Evolutionary conservation across 2,329 filamentous ascomycete genomes (phyloP), one percentile per base, ranked within the genome.

Genomic region (Trichoderma oligosporum): DNA sequence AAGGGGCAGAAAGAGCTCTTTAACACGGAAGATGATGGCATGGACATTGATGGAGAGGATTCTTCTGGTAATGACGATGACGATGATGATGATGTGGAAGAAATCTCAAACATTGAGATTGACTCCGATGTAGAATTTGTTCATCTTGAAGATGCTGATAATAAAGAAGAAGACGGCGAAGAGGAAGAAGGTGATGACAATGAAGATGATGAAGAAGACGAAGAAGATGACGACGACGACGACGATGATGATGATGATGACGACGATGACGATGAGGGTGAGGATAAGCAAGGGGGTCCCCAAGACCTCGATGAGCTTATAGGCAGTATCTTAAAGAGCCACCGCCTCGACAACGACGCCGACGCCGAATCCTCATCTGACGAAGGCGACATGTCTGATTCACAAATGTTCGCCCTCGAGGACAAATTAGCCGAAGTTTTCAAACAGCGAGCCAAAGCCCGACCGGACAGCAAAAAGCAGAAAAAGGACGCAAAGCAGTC

Each of bases 401-500:
- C 93, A 16, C 88, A 96, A 69, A 97, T 97, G 94, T 86, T 96
- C 74, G 86, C 86, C 3, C 78, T 97, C 14, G 93, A 97, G 66
- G 82, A 82, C 9, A 87, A 93, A 67, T 83, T 99, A 4, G 84
- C 86, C 49, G 89, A 89, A 61, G 90, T 97, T 61, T 95, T 97
- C 79, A 85, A 86, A 63, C 86, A 92, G 63, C 85, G 86, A 47
- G 83, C 82, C 62, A 86, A 90, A 70, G 64, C 65, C 16, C 77
- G 76, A 14, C 75, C 77, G 1, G 86, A 81, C 69, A 87, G 88
- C 68, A 94, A 92, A 75, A 89, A 92, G 72, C 86, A 94, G 67
- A 88, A 88, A 66, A 90, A 90, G 68, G 88, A 93, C 60, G 92
- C 93, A 55, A 94, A 90, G 68, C 88, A 93, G 64, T 91, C 85